Conservation (phyloP, 306 rosid genomes). For the Ormosia emarginata region DNA sequence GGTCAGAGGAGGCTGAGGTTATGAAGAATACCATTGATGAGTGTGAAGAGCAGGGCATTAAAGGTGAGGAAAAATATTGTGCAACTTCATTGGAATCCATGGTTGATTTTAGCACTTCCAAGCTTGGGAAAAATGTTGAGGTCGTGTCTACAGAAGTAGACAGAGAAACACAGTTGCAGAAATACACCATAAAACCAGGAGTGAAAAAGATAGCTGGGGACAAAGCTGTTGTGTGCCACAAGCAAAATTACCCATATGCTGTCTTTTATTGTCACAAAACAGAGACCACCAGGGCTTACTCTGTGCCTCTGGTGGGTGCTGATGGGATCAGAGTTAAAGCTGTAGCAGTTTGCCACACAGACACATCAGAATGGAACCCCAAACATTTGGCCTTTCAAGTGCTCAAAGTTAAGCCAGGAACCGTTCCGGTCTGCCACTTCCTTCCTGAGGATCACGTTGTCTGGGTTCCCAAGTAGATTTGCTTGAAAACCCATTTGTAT, state of each 20-base stretch:
- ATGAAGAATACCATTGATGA: constrained; percentile 50
- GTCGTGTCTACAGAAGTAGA: constrained; percentile 61
- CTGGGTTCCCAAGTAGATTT: constrained; percentile 56
- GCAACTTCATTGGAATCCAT: constrained; percentile 88
- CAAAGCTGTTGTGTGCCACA: constrained; percentile 67
- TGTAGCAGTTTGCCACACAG: constrained; percentile 68
- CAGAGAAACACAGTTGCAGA: constrained; percentile 36
- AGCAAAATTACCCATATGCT: constrained; percentile 64
- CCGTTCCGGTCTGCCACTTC: constrained; percentile 75
- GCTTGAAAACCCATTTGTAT: neutral
- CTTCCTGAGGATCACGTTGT: constrained; percentile 82
- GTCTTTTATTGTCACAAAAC: constrained; percentile 76
- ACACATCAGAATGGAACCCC: constrained; percentile 81
- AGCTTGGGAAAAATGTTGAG: constrained; percentile 50
- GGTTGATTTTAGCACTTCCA: constrained; percentile 71
- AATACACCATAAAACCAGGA: constrained; percentile 35
- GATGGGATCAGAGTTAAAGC: constrained; percentile 60
- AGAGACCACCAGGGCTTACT: constrained; percentile 32
- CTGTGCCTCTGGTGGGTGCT: constrained; percentile 51
- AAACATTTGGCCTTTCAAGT: constrained; percentile 79
- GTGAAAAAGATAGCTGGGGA: constrained; percentile 38
- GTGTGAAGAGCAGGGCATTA: constrained; percentile 42
- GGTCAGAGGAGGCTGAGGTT: constrained; percentile 38
- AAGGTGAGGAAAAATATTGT: constrained; percentile 72
- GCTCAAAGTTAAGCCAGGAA: constrained; percentile 78